Evolutionary conservation across 768 basidiomycete genomes (phyloP).

Genomic region (Boletus reticulatus): DNA sequence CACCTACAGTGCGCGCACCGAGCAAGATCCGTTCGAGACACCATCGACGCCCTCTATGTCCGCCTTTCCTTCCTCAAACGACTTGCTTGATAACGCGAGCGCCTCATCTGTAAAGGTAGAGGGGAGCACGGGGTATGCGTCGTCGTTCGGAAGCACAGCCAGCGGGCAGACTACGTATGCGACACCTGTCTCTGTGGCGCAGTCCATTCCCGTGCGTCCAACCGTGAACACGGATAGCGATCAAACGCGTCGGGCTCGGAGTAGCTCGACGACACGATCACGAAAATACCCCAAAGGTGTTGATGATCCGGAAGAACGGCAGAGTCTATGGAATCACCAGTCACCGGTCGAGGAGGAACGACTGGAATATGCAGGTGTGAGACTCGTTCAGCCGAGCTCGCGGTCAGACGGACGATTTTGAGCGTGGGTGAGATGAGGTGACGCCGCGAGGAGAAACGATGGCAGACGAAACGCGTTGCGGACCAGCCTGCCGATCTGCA

Average conservation of each 20-base stretch:
- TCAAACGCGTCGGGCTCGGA: slow-evolving; percentile 28
- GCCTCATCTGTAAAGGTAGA: neutral
- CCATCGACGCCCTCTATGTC: slow-evolving; percentile 30
- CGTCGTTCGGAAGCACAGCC: slow-evolving; percentile 7
- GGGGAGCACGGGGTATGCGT: neutral
- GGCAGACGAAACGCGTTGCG: neutral
- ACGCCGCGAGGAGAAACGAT: neutral
- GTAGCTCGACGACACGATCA: slow-evolving; percentile 46
- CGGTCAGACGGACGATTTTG: slow-evolving; percentile 22
- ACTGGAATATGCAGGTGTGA: slow-evolving; percentile 29
- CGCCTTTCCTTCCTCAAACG: slow-evolving; percentile 24
- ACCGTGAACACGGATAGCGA: neutral
- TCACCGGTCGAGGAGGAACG: slow-evolving; percentile 23
- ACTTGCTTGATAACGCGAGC: slow-evolving; percentile 4
- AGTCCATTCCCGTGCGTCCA: slow-evolving; percentile 4
- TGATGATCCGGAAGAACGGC: slow-evolving; percentile 62
- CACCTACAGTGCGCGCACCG: slow-evolving; percentile 2
- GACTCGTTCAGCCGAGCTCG: slow-evolving; percentile 36
- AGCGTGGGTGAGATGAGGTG: neutral
- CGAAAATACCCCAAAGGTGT: slow-evolving; percentile 43
- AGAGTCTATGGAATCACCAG: slow-evolving; percentile 48
- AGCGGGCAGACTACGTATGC: slow-evolving; percentile 21
- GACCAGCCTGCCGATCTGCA: too few relatives aligned
- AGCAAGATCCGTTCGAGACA: slow-evolving; percentile 28
- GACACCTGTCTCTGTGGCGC: slow-evolving; percentile 3